A percentile compares a stretch with the other conserved stretches of the same genome.
Conservation (phyloP, 352 stramenopile species). For the Pythium phragmitis region DNA sequence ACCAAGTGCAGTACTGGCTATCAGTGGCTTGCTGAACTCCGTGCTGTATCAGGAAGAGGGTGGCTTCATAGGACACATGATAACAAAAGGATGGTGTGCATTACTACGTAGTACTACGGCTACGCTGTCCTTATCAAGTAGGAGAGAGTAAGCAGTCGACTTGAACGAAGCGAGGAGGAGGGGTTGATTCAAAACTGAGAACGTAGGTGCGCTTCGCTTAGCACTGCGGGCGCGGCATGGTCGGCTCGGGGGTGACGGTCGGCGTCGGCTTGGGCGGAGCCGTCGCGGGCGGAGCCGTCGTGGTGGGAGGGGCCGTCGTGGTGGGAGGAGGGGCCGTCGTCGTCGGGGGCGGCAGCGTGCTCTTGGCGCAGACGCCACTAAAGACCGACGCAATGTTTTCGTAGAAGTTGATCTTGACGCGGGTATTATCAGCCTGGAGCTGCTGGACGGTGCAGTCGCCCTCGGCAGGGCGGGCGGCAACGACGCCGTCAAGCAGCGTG, state of each 20-base stretch:
- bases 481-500: not conserved
- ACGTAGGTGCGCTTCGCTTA: not conserved
- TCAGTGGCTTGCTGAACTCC: too few species aligned
- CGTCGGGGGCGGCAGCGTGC: not conserved
- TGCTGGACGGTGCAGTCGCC: slow-evolving; percentile 14
- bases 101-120: not conserved
- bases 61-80: too few species aligned
- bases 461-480: not conserved
- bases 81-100: not conserved
- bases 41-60: too few species aligned
- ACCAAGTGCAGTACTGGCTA: too few species aligned
- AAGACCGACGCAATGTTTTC: slow-evolving; percentile 6
- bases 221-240: slow-evolving; percentile 8
- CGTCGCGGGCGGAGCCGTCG: not conserved
- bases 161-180: not conserved
- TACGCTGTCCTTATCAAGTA: not conserved
- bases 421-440: not conserved
- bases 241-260: slow-evolving; percentile 1
- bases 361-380: not conserved
- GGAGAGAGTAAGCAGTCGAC: not conserved
- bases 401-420: slow-evolving; percentile 12
- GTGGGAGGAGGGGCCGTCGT: not conserved
- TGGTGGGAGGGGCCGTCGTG: slow-evolving; percentile 1
- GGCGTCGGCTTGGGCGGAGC: not conserved
- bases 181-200: slow-evolving; percentile 5